These are phyloP conservation scores for Claviceps sp. DNA, from an alignment of 2,329 filamentous ascomycete genomes.

Conservation along the genomic window DNA sequence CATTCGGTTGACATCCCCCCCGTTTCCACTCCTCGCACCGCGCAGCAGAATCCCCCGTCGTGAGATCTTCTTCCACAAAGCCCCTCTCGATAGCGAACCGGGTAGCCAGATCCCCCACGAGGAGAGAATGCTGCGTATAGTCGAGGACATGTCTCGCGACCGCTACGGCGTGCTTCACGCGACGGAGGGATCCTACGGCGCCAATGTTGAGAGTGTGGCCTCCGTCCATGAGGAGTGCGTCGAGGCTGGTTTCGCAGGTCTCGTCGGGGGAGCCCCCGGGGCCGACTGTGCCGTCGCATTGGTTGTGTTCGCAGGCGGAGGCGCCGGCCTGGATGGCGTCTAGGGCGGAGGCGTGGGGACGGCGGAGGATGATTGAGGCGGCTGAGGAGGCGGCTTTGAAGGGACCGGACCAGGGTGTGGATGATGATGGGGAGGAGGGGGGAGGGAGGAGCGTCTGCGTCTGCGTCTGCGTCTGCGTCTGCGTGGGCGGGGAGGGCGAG, in stretches of 20 bases:
- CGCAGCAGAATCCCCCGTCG: conserved; percentile 25
- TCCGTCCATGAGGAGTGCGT: conserved; percentile 47
- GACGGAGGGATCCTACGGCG: conserved; percentile 36
- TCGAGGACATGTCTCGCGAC: conserved; percentile 38
- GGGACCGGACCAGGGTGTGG: conserved; percentile 39
- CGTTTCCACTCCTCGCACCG: conserved; percentile 30
- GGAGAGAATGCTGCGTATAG: conserved; percentile 36
- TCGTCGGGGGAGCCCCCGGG: conserved; percentile 43
- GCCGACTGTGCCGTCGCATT: conserved; percentile 41
- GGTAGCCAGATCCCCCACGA: conserved; percentile 39
- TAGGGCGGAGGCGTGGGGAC: conserved; percentile 24
- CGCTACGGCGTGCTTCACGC: conserved; percentile 32
- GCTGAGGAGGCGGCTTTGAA: conserved; percentile 39
- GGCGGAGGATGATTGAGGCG: conserved; percentile 27
- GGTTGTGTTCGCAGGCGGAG: conserved; percentile 34
- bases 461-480: too few species aligned
- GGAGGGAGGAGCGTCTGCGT: conserved; percentile 5
- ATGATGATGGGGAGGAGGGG: conserved; percentile 35
- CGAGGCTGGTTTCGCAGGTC: conserved; percentile 42
- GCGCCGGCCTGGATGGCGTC: conserved; percentile 40
- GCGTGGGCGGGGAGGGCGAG: not conserved
- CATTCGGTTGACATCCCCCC: conserved; percentile 36
- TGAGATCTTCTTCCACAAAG: conserved; percentile 30
- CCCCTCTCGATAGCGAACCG: conserved; percentile 38
- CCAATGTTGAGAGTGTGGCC: conserved; percentile 34